Percentiles rank a stretch among this genome's conserved stretches.
Evolutionary conservation across 352 stramenopile genomes (phyloP).

Genomic region (Globisporangium irregulare): DNA sequence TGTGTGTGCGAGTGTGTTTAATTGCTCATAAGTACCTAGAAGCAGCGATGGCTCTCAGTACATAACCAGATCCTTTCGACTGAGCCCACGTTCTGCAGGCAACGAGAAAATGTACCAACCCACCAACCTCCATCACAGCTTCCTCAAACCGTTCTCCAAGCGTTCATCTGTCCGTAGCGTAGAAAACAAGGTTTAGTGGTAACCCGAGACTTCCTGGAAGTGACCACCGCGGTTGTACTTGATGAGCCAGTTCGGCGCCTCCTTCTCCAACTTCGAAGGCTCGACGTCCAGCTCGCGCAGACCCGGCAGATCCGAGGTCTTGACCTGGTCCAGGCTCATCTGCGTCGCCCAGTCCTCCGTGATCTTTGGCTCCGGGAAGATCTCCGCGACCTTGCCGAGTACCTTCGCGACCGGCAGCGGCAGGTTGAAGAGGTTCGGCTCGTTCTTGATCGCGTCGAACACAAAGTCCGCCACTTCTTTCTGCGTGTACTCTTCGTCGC

Average conservation of each 20-base stretch:
- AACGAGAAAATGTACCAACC: not conserved
- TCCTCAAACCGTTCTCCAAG: not conserved
- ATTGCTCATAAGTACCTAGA: slow-evolving; percentile 10
- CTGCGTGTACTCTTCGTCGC: slow-evolving; percentile 95
- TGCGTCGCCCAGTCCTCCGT: slow-evolving; percentile 74
- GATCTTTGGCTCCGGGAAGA: slow-evolving; percentile 85
- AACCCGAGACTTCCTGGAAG: slow-evolving; percentile 90
- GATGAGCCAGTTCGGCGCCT: slow-evolving; percentile 94
- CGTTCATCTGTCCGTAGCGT: slow-evolving; percentile 1
- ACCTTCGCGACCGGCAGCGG: slow-evolving; percentile 70
- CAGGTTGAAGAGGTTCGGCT: slow-evolving; percentile 79
- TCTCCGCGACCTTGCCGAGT: slow-evolving; percentile 76
- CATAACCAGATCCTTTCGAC: not conserved
- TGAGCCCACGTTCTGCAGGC: not conserved
- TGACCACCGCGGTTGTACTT: slow-evolving; percentile 94
- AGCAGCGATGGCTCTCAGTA: not conserved
- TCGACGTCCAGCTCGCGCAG: slow-evolving; percentile 84
- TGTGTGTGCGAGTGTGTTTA: slow-evolving; percentile 10
- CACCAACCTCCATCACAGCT: not conserved
- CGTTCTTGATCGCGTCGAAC: slow-evolving; percentile 87
- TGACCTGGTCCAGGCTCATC: slow-evolving; percentile 79
- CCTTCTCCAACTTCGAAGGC: slow-evolving; percentile 92
- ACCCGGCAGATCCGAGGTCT: slow-evolving; percentile 74
- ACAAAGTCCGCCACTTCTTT: slow-evolving; percentile 97
- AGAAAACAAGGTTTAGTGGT: slow-evolving; percentile 59